Conservation (phyloP, 805 yeast genomes). For the Spathaspora hagerdaliae region DNA sequence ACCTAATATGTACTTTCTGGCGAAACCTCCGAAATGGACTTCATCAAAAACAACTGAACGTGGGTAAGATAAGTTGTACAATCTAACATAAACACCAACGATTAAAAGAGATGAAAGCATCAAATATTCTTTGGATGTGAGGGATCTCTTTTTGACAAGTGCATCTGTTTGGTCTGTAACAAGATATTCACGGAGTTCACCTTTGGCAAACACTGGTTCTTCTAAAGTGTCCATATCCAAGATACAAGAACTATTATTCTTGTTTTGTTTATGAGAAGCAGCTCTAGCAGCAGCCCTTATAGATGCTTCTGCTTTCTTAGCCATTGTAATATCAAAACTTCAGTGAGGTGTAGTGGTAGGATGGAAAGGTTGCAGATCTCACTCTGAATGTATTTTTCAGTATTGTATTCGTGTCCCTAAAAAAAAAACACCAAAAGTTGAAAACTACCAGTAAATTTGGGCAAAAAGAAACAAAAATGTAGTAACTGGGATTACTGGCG, state of each 20-base stretch:
- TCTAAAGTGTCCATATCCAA: slow-evolving; percentile 6
- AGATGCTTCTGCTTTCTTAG: neutral
- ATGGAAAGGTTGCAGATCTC: too few species aligned
- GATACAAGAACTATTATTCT: neutral
- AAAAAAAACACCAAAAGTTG: too few species aligned
- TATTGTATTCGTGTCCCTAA: neutral
- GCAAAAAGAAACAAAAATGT: too few species aligned
- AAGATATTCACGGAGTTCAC: slow-evolving; percentile 42
- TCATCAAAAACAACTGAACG: slow-evolving; percentile 87
- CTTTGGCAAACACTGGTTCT: slow-evolving; percentile 8
- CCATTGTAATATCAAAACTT: slow-evolving; percentile 1
- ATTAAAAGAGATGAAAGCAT: slow-evolving; percentile 28
- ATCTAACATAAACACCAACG: slow-evolving; percentile 56
- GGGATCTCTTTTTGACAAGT: slow-evolving; percentile 38
- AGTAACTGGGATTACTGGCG: too few species aligned
- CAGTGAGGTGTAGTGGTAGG: neutral
- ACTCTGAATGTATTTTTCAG: neutral
- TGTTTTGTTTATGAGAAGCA: slow-evolving; percentile 3
- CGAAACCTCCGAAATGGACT: slow-evolving; percentile 96
- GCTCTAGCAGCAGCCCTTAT: slow-evolving; percentile 2
- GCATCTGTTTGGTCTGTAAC: slow-evolving; percentile 46
- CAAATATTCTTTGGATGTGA: slow-evolving; percentile 23
- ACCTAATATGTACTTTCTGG: slow-evolving; percentile 70
- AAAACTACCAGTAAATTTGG: too few species aligned
- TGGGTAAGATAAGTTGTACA: slow-evolving; percentile 61